Percentiles rank a stretch among this genome's conserved stretches.
Evolutionary conservation across 805 yeast species (phyloP).

Genomic region (Yarrowia deformans): DNA sequence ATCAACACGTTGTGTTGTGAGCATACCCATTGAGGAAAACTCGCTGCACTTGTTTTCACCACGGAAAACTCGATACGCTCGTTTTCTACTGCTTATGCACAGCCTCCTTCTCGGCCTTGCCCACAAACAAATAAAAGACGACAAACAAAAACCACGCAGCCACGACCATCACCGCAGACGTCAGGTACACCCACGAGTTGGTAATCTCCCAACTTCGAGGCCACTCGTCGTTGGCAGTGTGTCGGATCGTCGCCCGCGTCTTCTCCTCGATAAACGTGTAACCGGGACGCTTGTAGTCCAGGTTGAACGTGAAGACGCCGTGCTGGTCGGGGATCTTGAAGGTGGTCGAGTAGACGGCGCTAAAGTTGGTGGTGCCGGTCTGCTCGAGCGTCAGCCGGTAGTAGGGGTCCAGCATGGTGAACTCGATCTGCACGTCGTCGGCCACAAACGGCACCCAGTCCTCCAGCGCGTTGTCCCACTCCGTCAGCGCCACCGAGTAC

Average conservation of each 20-base stretch:
- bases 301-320: constrained; percentile 89
- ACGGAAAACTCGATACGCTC: background rate
- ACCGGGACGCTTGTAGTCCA: constrained; percentile 82
- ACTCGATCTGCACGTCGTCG: constrained; percentile 76
- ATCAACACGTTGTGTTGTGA: no score
- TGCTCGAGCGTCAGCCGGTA: constrained; percentile 73
- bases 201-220: constrained; percentile 91
- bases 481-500: constrained; percentile 57
- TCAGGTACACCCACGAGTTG: constrained; percentile 89
- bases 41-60: no score
- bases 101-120: constrained; percentile 14
- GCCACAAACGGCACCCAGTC: constrained; percentile 74
- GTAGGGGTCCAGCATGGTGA: constrained; percentile 93
- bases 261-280: constrained; percentile 69
- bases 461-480: constrained; percentile 56
- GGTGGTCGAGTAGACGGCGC: constrained; percentile 56
- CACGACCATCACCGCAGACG: constrained; percentile 72
- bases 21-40: no score
- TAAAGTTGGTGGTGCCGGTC: constrained; percentile 51
- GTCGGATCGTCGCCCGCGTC: constrained; percentile 83
- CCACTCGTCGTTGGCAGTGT: constrained; percentile 94
- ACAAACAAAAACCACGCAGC: constrained; percentile 80
- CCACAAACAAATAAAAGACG: constrained; percentile 58
- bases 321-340: constrained; percentile 93
- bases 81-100: background rate